These are phyloP conservation scores for Bertia moriformis DNA, from an alignment of 2,329 filamentous ascomycete species.

Conservation along the genomic window DNA sequence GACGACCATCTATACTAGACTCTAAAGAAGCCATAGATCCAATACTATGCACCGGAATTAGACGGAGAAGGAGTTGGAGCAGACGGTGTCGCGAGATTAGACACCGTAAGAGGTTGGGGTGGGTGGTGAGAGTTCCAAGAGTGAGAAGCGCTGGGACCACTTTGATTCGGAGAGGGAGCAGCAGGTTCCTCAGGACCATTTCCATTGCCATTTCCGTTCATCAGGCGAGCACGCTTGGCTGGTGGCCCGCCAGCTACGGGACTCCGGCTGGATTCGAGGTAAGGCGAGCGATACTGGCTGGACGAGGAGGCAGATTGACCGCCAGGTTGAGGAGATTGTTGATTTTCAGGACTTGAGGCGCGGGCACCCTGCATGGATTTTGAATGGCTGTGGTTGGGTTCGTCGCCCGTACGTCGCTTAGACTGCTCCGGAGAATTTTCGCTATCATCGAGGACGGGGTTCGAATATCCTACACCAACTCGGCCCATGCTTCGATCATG, in stretches of 20 bases:
- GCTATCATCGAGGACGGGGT: background rate
- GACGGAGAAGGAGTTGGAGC: background rate
- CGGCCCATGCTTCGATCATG: constrained; percentile 24
- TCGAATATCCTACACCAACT: constrained; percentile 5
- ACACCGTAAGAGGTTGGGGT: background rate
- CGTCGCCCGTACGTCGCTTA: too few relatives aligned
- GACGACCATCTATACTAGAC: too few relatives aligned
- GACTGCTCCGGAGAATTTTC: background rate
- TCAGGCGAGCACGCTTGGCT: background rate
- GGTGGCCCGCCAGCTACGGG: background rate
- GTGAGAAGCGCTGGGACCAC: background rate
- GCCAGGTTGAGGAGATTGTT: background rate
- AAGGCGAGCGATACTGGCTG: background rate
- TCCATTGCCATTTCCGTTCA: background rate
- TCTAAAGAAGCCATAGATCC: too few relatives aligned
- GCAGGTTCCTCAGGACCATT: background rate
- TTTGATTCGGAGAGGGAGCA: background rate
- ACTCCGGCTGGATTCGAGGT: background rate
- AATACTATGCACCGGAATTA: background rate
- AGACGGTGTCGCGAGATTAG: background rate
- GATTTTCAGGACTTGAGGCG: background rate
- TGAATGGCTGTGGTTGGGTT: too few relatives aligned
- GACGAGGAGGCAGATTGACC: background rate
- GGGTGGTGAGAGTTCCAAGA: background rate
- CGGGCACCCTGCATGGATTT: too few relatives aligned